Evolutionary conservation across 116 monocot genomes (phyloP).

Genomic region (Zostera marina): DNA sequence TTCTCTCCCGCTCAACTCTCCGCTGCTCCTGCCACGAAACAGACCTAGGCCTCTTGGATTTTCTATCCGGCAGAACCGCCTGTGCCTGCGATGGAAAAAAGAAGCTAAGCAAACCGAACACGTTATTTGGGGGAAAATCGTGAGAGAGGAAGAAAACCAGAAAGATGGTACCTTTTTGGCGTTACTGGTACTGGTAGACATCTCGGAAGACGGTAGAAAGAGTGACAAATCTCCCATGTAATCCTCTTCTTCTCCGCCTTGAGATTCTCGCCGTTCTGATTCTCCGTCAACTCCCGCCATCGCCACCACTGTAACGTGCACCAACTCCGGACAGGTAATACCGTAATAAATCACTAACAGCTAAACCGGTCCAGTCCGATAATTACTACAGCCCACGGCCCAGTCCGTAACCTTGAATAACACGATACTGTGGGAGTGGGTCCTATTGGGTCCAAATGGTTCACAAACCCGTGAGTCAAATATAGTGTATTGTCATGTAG

Average conservation of each 20-base stretch:
- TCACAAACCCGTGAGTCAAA: no score
- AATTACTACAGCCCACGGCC: no score
- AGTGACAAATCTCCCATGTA: slow-evolving; percentile 67
- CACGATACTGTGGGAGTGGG: no score
- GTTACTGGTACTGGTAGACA: slow-evolving; percentile 5
- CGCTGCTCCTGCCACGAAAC: slow-evolving; percentile 49
- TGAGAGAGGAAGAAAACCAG: neutral
- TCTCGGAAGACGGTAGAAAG: slow-evolving; percentile 24
- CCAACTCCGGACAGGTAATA: neutral
- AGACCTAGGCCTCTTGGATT: slow-evolving; percentile 15
- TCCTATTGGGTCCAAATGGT: no score
- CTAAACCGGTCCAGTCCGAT: no score
- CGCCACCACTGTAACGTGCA: neutral
- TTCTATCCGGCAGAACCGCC: neutral
- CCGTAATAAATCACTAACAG: neutral
- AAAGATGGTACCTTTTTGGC: slow-evolving; percentile 19
- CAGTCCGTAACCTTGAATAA: no score
- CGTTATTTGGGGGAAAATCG: neutral
- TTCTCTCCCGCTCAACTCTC: slow-evolving; percentile 25
- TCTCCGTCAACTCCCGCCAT: slow-evolving; percentile 23
- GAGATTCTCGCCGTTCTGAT: neutral
- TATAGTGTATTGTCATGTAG: no score
- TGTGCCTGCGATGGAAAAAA: neutral
- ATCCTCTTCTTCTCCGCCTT: slow-evolving; percentile 24
- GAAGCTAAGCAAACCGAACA: neutral